These are phyloP conservation scores for Cercospora sp. DNA, from an alignment of 2,329 filamentous ascomycete genomes.

Conservation along the genomic window DNA sequence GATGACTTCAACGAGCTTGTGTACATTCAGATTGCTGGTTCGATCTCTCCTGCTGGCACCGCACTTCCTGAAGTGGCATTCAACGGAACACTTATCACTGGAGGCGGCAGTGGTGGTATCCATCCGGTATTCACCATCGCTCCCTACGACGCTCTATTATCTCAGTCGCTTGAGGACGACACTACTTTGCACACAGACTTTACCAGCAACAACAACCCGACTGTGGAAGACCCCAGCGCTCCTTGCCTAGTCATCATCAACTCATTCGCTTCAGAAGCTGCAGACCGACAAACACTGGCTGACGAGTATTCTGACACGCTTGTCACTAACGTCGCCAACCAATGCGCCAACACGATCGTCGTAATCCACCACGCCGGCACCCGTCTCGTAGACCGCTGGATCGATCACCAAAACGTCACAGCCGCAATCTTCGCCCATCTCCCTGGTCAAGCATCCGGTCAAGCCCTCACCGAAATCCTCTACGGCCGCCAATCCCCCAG, in stretches of 20 bases:
- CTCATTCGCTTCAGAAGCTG: slow-evolving; percentile 32
- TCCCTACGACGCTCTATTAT: slow-evolving; percentile 34
- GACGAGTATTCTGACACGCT: slow-evolving; percentile 34
- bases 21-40: slow-evolving; percentile 16
- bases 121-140: slow-evolving; percentile 30
- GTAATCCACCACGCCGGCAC: slow-evolving; percentile 38
- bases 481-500: slow-evolving; percentile 34
- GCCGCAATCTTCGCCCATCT: slow-evolving; percentile 27
- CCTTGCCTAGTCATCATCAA: slow-evolving; percentile 40
- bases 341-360: slow-evolving; percentile 38
- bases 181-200: slow-evolving; percentile 34
- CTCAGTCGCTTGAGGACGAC: slow-evolving; percentile 31
- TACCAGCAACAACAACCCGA: slow-evolving; percentile 25
- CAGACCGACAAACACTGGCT: slow-evolving; percentile 34
- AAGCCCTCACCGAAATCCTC: slow-evolving; percentile 29
- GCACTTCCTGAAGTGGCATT: slow-evolving; percentile 28
- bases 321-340: slow-evolving; percentile 34
- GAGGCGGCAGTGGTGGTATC: slow-evolving; percentile 36
- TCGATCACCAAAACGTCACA: slow-evolving; percentile 33
- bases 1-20: slow-evolving; percentile 19
- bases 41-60: slow-evolving; percentile 13
- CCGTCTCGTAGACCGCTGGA: slow-evolving; percentile 35
- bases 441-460: slow-evolving; percentile 29
- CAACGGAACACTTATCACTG: slow-evolving; percentile 35
- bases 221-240: slow-evolving; percentile 28